These are phyloP conservation scores for Fusarium tuaranense DNA, from an alignment of 2,329 filamentous ascomycete genomes.

Conservation along the genomic window DNA sequence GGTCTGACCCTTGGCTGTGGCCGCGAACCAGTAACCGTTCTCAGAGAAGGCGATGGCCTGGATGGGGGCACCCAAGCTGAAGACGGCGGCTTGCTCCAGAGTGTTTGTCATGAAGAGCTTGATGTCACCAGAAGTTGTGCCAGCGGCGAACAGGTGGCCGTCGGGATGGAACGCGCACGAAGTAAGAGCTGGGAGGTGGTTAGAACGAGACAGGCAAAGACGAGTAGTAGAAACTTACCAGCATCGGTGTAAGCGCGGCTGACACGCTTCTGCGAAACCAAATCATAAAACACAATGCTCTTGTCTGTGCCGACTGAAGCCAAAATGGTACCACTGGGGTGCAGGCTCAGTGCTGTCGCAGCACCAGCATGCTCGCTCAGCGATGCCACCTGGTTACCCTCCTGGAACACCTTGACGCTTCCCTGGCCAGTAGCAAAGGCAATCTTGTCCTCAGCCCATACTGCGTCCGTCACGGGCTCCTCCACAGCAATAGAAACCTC, in stretches of 20 bases:
- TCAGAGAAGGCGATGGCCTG: constrained; percentile 89
- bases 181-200: constrained; percentile 69
- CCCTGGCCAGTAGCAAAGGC: constrained; percentile 82
- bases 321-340: constrained; percentile 85
- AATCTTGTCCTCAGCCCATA: constrained; percentile 76
- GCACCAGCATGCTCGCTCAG: constrained; percentile 87
- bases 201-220: neutral
- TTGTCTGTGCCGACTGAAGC: constrained; percentile 93
- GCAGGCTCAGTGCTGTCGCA: constrained; percentile 80
- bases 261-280: constrained; percentile 74
- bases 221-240: constrained; percentile 65
- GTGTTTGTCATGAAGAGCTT: constrained; percentile 90
- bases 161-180: constrained; percentile 93
- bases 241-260: constrained; percentile 84
- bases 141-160: constrained; percentile 91
- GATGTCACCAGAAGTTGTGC: constrained; percentile 82
- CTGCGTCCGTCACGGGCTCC: constrained; percentile 73
- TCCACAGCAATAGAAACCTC: constrained; percentile 75
- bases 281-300: constrained; percentile 90
- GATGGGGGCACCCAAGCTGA: constrained; percentile 76
- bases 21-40: constrained; percentile 96
- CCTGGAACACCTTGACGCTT: constrained; percentile 82
- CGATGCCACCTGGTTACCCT: constrained; percentile 74
- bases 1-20: constrained; percentile 80
- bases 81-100: constrained; percentile 80